A percentile compares a stretch with the other conserved stretches of the same genome.
These are phyloP conservation scores for Akebia trifoliata DNA, from an alignment of 164 flowering plant species.

Conservation along the genomic window DNA sequence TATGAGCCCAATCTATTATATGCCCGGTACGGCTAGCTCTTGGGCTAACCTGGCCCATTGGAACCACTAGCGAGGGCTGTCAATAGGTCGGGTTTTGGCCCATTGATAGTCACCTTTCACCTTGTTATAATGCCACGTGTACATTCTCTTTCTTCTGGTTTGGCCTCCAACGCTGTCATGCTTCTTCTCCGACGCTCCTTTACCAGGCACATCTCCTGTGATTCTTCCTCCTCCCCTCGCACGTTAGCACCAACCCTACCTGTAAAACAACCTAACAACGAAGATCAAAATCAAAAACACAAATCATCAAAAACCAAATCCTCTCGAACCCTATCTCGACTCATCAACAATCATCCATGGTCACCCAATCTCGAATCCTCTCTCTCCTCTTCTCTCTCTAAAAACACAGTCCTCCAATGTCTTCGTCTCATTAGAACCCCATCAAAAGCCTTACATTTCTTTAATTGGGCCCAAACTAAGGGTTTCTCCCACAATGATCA, in stretches of 20 bases:
- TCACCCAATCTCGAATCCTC: conserved; percentile 36
- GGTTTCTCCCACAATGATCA: conserved; percentile 43
- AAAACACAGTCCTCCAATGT: conserved; percentile 46
- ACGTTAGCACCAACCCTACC: background rate
- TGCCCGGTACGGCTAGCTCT: too few species aligned
- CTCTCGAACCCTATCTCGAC: conserved; percentile 20
- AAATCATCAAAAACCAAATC: conserved; percentile 14
- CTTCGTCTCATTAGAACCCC: conserved; percentile 46
- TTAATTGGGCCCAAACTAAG: conserved; percentile 42
- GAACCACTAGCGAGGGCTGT: too few species aligned
- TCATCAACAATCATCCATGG: conserved; percentile 33
- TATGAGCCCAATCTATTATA: too few species aligned
- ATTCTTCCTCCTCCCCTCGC: conserved; percentile 3
- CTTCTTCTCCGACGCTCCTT: too few species aligned
- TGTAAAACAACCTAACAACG: background rate
- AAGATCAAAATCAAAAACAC: background rate
- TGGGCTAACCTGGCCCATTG: too few species aligned
- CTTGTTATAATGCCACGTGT: too few species aligned
- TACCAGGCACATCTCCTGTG: background rate
- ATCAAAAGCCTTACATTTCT: conserved; percentile 49
- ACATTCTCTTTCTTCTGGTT: too few species aligned
- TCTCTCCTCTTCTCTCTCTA: conserved; percentile 42
- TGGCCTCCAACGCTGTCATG: too few species aligned
- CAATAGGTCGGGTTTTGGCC: too few species aligned
- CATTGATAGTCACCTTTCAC: too few species aligned